Base-by-base conservation (phyloP, 805 yeast species). In the Hanseniaspora singularis region DNA sequence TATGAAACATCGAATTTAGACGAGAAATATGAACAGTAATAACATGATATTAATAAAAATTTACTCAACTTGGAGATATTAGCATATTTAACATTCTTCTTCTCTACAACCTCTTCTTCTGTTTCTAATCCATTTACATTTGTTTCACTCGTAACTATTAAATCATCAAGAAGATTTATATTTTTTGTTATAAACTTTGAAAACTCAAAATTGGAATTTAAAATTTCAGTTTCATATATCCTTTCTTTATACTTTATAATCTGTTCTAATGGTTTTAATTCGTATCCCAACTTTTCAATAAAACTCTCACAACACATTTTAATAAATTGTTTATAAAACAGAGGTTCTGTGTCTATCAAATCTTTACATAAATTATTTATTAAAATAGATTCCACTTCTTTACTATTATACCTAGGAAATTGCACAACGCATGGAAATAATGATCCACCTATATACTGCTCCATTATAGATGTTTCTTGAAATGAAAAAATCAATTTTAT, bases 401-500 rank as follows among this genome's bases (percentile, higher is more conserved):
- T 18, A 14, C 4, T 23, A 4, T 31, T 44, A 28, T 44, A 44
- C 22, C 48, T 28, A 4, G 48, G 41, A 22, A 44, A 44, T 7
- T 44, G 33, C 4, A 38, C 18, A 7, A 44, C 22, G 4, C 26
- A 39, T 7, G 48, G 48, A 24, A 18, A 19, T 2, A 37, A 8
- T 11, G 22, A 30, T 1, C 36, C 39, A 14, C 48, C 48, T 2
- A 37, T 6, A 31, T 44, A 44, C 20, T 44, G 48, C 1, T 38
- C 37, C 48, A 44, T 44, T 18, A 37, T 2, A 8, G 33, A 14
- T 10, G 26, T 14, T 23, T 44, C 41, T 8, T 24, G 12, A 33
- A 44, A 44, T n/a, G 48, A 44, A n/a, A 32, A 38, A 15, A 44
- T 44, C 11, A 44, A 24, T 37, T 44, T 44, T 10, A 44, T 27